Evolutionary conservation across 441 rosid genomes (phyloP).

Genomic region (Dalechampia spathulata): DNA sequence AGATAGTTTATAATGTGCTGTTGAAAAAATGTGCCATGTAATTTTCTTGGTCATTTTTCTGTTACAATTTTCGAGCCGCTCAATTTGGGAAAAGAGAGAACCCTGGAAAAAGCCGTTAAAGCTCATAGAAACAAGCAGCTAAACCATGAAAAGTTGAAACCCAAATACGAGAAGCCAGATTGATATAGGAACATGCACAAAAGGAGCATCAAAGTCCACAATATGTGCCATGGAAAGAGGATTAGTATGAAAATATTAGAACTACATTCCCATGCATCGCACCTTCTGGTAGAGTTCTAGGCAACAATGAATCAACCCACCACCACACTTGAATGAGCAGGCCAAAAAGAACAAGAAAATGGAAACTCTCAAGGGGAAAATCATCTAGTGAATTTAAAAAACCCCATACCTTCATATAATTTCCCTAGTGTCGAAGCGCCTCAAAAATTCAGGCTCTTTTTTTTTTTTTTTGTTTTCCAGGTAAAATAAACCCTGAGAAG

Average conservation of each 20-base stretch:
- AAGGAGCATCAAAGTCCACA: neutral
- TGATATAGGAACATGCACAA: neutral
- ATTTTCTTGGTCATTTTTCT: too few relatives aligned
- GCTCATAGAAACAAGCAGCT: too few relatives aligned
- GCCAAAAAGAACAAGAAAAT: neutral
- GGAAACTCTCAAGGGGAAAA: neutral
- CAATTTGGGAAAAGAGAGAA: neutral
- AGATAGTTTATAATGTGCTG: neutral
- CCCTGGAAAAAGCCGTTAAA: too few relatives aligned
- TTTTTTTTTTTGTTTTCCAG: conserved; percentile 18
- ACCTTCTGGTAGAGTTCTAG: conserved; percentile 10
- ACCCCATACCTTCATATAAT: conserved; percentile 20
- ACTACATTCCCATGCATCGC: conserved; percentile 18
- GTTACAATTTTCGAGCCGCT: neutral
- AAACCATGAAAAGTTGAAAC: too few relatives aligned
- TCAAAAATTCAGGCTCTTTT: conserved; percentile 39
- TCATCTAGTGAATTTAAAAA: conserved; percentile 15
- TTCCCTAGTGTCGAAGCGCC: conserved; percentile 26
- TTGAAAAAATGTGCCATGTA: too few relatives aligned
- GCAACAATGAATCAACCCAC: conserved; percentile 12
- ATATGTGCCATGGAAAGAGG: too few relatives aligned
- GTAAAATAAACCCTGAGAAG: conserved; percentile 12
- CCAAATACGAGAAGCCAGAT: too few relatives aligned
- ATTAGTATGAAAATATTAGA: neutral
- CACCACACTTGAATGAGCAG: conserved; percentile 17